A percentile compares a stretch with the other conserved stretches of the same genome.
Evolutionary conservation across 495 filamentous ascomycete species (phyloP).

Genomic region (Aspergillus saccharolyticus): DNA sequence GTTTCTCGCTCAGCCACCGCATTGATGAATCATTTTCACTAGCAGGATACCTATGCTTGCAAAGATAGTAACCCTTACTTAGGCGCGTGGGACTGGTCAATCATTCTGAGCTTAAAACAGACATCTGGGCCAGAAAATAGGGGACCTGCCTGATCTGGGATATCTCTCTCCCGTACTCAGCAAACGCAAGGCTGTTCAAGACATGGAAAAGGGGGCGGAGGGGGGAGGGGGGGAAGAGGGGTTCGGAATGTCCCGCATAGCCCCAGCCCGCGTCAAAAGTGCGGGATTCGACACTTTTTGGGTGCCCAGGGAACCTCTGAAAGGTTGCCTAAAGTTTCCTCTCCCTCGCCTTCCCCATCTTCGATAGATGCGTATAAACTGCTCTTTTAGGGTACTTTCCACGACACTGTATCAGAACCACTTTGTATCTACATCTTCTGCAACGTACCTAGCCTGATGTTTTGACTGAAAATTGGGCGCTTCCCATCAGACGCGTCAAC

Average conservation of each 20-base stretch:
- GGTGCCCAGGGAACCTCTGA: not conserved
- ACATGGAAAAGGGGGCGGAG: not conserved
- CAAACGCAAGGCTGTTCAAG: not conserved
- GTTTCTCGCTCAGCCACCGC: not conserved
- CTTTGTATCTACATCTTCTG: not conserved
- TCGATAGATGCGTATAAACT: not conserved
- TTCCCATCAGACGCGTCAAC: not conserved
- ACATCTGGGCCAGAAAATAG: not conserved
- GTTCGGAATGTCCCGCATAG: not conserved
- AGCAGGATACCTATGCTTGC: too few species aligned
- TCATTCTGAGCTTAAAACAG: slow-evolving; percentile 1
- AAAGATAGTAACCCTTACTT: not conserved
- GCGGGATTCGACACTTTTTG: not conserved
- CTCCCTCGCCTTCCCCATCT: not conserved
- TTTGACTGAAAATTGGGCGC: not conserved
- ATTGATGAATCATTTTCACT: too few species aligned
- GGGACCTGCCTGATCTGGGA: not conserved
- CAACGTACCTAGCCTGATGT: too few species aligned
- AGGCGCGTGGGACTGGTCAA: slow-evolving; percentile 2
- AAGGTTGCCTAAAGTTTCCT: not conserved
- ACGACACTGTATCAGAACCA: not conserved
- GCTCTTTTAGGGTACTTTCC: not conserved
- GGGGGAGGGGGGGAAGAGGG: not conserved
- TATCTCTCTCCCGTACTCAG: not conserved
- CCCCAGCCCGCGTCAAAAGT: not conserved